phyloP scores from a whole-genome alignment of 139 green algal genomes.

The Tetraselmis chui region DNA sequence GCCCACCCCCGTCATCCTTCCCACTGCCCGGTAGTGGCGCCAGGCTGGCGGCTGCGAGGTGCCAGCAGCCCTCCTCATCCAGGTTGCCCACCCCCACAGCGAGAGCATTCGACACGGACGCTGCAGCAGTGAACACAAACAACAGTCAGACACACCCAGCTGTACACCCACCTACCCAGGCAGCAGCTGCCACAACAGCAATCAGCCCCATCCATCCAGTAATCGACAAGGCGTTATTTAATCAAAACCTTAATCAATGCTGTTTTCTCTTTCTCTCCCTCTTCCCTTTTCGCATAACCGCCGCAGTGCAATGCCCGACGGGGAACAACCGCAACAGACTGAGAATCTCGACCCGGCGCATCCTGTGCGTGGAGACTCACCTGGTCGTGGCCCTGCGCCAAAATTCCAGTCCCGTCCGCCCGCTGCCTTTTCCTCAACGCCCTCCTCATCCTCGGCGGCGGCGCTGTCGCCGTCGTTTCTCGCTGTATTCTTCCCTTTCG shows the following conservation, averaged over 20 bases:
- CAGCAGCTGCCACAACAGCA: too few relatives aligned
- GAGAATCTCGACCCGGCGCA: background rate
- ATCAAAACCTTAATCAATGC: background rate
- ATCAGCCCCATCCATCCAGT: background rate
- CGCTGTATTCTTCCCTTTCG: constrained; percentile 10
- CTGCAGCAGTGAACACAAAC: too few relatives aligned
- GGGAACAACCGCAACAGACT: background rate
- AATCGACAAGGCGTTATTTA: background rate
- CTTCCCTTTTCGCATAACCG: too few relatives aligned
- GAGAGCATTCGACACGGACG: background rate
- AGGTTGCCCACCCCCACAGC: background rate
- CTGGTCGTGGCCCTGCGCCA: constrained; percentile 48
- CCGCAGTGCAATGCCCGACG: too few relatives aligned
- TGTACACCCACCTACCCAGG: too few relatives aligned
- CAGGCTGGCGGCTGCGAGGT: background rate
- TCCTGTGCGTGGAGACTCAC: constrained; percentile 12
- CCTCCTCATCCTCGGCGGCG: constrained; percentile 2
- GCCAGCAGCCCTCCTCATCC: background rate
- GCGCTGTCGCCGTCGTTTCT: background rate
- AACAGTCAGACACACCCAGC: too few relatives aligned
- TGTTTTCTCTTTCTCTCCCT: background rate
- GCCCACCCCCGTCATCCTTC: background rate
- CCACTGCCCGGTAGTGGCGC: background rate
- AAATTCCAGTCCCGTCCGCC: constrained; percentile 40
- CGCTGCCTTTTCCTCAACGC: constrained; percentile 4